A percentile compares a stretch with the other conserved stretches of the same genome.
phyloP scores from a whole-genome alignment of 1,139 yeast genomes.

The Diutina neorugosa region DNA sequence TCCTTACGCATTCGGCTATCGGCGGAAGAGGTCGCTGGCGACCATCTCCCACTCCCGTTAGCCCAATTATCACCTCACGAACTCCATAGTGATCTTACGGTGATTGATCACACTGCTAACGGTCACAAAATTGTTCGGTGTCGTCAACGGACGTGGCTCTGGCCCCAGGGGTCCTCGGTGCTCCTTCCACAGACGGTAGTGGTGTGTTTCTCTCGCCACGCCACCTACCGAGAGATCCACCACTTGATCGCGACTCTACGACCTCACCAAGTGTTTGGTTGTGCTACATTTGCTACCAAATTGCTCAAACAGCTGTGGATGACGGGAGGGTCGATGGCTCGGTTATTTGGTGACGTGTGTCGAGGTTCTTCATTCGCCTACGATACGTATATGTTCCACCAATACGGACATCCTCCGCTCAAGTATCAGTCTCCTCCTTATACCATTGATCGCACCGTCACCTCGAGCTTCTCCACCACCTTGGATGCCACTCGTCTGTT shows the following conservation, averaged over 20 bases:
- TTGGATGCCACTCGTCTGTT: background rate
- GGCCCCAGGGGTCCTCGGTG: constrained; percentile 15
- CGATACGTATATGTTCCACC: constrained; percentile 16
- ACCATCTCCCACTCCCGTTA: constrained; percentile 15
- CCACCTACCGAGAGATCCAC: constrained; percentile 36
- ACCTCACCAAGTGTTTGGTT: constrained; percentile 37
- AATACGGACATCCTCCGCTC: constrained; percentile 14
- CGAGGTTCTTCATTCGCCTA: constrained; percentile 13
- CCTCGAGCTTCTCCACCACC: background rate
- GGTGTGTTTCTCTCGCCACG: constrained; percentile 41
- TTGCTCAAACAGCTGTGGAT: constrained; percentile 17
- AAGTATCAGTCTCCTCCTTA: background rate
- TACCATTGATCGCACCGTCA: background rate
- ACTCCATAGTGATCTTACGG: constrained; percentile 7
- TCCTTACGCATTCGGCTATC: constrained; percentile 30
- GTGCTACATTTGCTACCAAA: constrained; percentile 18
- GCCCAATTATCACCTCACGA: constrained; percentile 11
- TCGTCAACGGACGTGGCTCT: constrained; percentile 18
- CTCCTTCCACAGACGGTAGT: constrained; percentile 29
- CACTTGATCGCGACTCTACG: constrained; percentile 24
- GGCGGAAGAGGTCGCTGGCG: constrained; percentile 22
- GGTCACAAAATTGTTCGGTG: constrained; percentile 17
- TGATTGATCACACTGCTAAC: constrained; percentile 11
- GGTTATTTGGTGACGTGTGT: constrained; percentile 34
- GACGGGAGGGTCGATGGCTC: constrained; percentile 29